phyloP scores from a whole-genome alignment of 2,329 filamentous ascomycete species.

The Aspergillus sp. region DNA sequence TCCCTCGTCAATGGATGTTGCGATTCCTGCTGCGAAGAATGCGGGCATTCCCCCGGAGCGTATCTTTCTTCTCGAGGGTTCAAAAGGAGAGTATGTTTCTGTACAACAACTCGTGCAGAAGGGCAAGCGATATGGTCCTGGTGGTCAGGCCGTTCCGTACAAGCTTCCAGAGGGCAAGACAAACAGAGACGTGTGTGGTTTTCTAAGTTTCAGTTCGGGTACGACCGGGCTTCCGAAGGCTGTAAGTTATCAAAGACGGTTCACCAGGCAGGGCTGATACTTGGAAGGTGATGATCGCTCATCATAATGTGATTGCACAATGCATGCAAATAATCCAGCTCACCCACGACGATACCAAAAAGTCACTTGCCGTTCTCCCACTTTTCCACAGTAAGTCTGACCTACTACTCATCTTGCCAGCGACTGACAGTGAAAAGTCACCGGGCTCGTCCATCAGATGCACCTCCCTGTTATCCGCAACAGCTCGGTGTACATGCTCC shows the following conservation, averaged over 20 bases:
- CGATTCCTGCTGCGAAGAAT: constrained; percentile 53
- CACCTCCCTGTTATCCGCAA: constrained; percentile 64
- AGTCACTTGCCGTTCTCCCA: constrained; percentile 59
- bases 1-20: constrained; percentile 55
- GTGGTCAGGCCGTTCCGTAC: constrained; percentile 48
- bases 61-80: constrained; percentile 59
- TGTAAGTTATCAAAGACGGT: constrained; percentile 8
- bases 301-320: constrained; percentile 59
- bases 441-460: constrained; percentile 62
- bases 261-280: neutral
- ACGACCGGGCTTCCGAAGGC: constrained; percentile 54
- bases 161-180: constrained; percentile 53
- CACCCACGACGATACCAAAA: constrained; percentile 50
- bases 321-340: constrained; percentile 60
- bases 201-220: constrained; percentile 52
- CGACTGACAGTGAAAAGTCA: constrained; percentile 36
- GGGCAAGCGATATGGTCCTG: constrained; percentile 39
- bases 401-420: no score
- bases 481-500: constrained; percentile 65
- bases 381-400: constrained; percentile 54
- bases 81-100: constrained; percentile 50
- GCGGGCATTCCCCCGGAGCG: constrained; percentile 54
- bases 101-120: constrained; percentile 33
- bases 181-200: constrained; percentile 57
- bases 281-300: constrained; percentile 50